A percentile compares a stretch with the other conserved stretches of the same genome.
Conservation (phyloP, 192 early-diverging fungal species). For the Coemansia sp. region DNA sequence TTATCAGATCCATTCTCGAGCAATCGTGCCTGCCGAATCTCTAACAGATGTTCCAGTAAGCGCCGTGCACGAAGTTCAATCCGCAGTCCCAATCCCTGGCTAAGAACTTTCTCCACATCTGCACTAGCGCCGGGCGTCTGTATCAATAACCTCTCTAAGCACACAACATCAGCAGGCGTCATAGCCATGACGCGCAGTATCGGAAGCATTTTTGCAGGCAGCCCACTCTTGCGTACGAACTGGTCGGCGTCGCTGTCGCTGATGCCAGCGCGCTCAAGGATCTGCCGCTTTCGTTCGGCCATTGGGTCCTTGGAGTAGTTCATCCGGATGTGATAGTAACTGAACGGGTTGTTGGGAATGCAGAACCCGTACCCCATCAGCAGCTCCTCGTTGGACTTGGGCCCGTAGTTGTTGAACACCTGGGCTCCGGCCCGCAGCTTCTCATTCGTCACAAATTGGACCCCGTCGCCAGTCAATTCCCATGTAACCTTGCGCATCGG, state of each 20-base stretch:
- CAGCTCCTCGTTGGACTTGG: slow-evolving; percentile 75
- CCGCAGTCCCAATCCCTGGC: slow-evolving; percentile 40
- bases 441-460: slow-evolving; percentile 52
- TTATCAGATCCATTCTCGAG: background rate
- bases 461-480: slow-evolving; percentile 31
- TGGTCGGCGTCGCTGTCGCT: slow-evolving; percentile 25
- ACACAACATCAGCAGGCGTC: slow-evolving; percentile 56
- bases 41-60: slow-evolving; percentile 51
- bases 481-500: slow-evolving; percentile 60
- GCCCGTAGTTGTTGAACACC: slow-evolving; percentile 69
- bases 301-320: slow-evolving; percentile 62
- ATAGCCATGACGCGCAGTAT: slow-evolving; percentile 69
- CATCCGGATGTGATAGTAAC: slow-evolving; percentile 60
- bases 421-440: slow-evolving; percentile 48
- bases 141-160: slow-evolving; percentile 11
- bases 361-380: slow-evolving; percentile 73
- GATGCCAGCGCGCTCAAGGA: slow-evolving; percentile 51
- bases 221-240: slow-evolving; percentile 47
- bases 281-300: slow-evolving; percentile 36
- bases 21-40: slow-evolving; percentile 39
- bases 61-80: slow-evolving; percentile 63
- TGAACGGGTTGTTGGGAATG: slow-evolving; percentile 58
- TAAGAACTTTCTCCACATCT: background rate
- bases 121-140: slow-evolving; percentile 22
- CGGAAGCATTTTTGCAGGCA: slow-evolving; percentile 56